Evolutionary conservation across 2,329 filamentous ascomycete species (phyloP).

Genomic region (Stachybotrys chlorohalonatus): DNA sequence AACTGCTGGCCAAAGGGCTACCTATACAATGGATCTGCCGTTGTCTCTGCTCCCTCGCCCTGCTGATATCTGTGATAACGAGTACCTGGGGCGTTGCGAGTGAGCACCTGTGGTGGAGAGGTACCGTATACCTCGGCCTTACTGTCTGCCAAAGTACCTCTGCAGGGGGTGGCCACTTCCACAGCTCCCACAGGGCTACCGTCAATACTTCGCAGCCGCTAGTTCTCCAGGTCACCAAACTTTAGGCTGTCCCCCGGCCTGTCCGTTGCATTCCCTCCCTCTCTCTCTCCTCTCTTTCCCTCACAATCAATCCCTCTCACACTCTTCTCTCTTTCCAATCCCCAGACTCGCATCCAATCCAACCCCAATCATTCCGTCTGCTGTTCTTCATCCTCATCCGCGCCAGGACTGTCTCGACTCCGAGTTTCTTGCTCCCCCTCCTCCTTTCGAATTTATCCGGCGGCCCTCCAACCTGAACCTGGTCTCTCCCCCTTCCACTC

Average conservation of each 20-base stretch:
- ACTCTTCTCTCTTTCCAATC: constrained; percentile 8
- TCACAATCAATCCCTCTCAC: background rate
- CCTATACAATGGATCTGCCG: background rate
- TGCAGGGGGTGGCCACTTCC: background rate
- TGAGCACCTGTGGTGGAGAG: background rate
- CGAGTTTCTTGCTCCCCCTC: constrained; percentile 1
- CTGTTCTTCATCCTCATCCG: background rate
- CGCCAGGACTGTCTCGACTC: background rate
- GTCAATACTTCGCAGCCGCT: background rate
- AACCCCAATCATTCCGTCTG: constrained; percentile 14
- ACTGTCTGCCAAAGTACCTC: background rate
- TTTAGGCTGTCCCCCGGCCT: background rate
- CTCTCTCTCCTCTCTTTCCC: background rate
- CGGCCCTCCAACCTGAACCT: background rate
- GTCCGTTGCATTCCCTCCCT: background rate
- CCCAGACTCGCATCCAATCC: constrained; percentile 7
- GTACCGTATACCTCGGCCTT: background rate
- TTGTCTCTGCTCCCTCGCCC: constrained; percentile 9
- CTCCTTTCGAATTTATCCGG: constrained; percentile 1
- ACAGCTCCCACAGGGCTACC: background rate
- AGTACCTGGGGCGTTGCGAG: background rate
- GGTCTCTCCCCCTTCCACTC: background rate
- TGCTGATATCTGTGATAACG: background rate
- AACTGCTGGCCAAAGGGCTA: too few relatives aligned
- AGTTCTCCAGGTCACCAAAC: background rate